Conservation (phyloP, 1,139 yeast species). For the Geotrichum restrictum region DNA sequence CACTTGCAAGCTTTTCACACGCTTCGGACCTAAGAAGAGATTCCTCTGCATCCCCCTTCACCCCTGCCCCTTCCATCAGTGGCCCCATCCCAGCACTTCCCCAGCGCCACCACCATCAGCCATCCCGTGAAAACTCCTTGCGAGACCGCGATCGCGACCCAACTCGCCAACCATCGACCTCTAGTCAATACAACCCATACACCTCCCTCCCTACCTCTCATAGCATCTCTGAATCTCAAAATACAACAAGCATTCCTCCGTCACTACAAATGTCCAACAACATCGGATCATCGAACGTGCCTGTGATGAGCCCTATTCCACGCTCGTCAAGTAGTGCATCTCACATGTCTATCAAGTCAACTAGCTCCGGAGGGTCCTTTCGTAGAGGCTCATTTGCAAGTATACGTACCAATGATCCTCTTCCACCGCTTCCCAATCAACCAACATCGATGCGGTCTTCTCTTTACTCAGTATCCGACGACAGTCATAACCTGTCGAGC, state of each 20-base stretch:
- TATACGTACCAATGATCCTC: conserved; percentile 13
- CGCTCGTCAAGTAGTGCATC: conserved; percentile 10
- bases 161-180: conserved; percentile 10
- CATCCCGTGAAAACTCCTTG: neutral
- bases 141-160: conserved; percentile 4
- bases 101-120: conserved; percentile 9
- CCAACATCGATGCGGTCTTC: conserved; percentile 11
- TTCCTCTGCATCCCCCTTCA: conserved; percentile 13
- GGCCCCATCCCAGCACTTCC: conserved; percentile 21
- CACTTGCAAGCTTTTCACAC: conserved; percentile 4
- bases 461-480: conserved; percentile 15
- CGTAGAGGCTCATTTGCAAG: conserved; percentile 18
- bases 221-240: conserved; percentile 2
- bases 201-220: neutral
- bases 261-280: neutral
- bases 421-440: conserved; percentile 9
- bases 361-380: conserved; percentile 3
- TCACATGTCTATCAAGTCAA: conserved; percentile 9
- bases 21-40: conserved; percentile 15
- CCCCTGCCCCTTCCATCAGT: conserved; percentile 18
- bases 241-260: too few species aligned
- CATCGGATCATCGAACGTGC: neutral
- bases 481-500: neutral
- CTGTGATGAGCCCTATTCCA: conserved; percentile 1
- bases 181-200: conserved; percentile 3